Conservation (phyloP, 306 rosid genomes). For the Herpetospermum pedunculosum region DNA sequence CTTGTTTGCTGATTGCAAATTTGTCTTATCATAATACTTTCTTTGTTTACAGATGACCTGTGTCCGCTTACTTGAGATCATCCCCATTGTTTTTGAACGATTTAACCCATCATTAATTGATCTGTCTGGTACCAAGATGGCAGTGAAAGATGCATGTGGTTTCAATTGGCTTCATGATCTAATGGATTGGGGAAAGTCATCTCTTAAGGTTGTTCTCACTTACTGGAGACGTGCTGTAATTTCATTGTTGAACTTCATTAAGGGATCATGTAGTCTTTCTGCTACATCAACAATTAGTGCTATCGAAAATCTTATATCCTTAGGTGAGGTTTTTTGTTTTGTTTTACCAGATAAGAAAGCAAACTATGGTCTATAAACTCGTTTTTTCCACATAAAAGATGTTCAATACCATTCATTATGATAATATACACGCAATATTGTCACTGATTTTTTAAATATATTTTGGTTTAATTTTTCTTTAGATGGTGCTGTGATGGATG, state of each 20-base stretch:
- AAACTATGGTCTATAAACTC: neutral
- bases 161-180: conserved; percentile 72
- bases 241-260: conserved; percentile 51
- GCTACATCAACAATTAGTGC: conserved; percentile 29
- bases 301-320: conserved; percentile 56
- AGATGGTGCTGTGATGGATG: conserved; percentile 54
- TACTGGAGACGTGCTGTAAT: conserved; percentile 71
- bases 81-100: conserved; percentile 59
- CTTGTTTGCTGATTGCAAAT: neutral
- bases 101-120: conserved; percentile 20
- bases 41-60: conserved; percentile 83
- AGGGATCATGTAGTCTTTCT: conserved; percentile 34
- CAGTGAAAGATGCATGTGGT: conserved; percentile 25
- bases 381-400: neutral
- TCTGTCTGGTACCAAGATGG: conserved; percentile 23
- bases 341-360: neutral
- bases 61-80: conserved; percentile 82
- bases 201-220: conserved; percentile 66
- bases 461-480: conserved; percentile 22
- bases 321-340: conserved; percentile 37
- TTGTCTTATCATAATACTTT: conserved; percentile 4
- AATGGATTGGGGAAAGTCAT: conserved; percentile 88
- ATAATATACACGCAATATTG: neutral
- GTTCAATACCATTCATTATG: neutral
- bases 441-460: conserved; percentile 12